These are phyloP conservation scores for Fusarium sp. DNA, from an alignment of 2,329 filamentous ascomycete genomes.

Conservation along the genomic window DNA sequence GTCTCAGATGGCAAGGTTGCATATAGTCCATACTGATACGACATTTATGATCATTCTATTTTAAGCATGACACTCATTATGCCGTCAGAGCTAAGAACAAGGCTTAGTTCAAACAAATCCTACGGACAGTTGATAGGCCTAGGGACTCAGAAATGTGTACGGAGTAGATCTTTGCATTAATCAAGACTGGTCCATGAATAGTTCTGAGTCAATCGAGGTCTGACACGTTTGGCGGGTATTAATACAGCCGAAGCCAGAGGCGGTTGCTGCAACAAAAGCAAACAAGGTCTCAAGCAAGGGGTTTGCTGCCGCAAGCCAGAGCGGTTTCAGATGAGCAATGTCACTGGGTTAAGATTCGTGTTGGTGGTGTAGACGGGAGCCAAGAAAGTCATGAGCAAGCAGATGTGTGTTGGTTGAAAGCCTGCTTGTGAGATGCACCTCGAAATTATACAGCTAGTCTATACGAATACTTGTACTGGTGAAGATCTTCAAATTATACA, in stretches of 20 bases:
- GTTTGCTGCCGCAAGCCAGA: slow-evolving; percentile 11
- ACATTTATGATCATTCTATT: slow-evolving; percentile 23
- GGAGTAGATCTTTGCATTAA: slow-evolving; percentile 9
- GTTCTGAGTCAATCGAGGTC: slow-evolving; percentile 31
- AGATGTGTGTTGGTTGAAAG: background rate
- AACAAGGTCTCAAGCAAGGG: slow-evolving; percentile 34
- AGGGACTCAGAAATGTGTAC: background rate
- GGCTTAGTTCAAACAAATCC: slow-evolving; percentile 8
- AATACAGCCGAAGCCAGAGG: slow-evolving; percentile 22
- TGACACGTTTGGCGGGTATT: slow-evolving; percentile 33
- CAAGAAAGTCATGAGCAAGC: background rate
- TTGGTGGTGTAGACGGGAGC: slow-evolving; percentile 12
- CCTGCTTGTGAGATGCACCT: no score
- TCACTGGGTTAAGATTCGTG: slow-evolving; percentile 4
- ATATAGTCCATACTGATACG: background rate
- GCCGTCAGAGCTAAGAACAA: slow-evolving; percentile 7
- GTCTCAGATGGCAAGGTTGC: background rate
- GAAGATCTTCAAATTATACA: background rate
- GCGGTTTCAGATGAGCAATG: slow-evolving; percentile 34
- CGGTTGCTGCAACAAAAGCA: slow-evolving; percentile 22
- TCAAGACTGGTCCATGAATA: slow-evolving; percentile 3
- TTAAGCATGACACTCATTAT: slow-evolving; percentile 5
- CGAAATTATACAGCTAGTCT: no score
- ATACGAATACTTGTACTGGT: no score
- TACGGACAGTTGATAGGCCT: background rate